phyloP scores from a whole-genome alignment of 352 stramenopile species.

The Globisporangium splendens region DNA sequence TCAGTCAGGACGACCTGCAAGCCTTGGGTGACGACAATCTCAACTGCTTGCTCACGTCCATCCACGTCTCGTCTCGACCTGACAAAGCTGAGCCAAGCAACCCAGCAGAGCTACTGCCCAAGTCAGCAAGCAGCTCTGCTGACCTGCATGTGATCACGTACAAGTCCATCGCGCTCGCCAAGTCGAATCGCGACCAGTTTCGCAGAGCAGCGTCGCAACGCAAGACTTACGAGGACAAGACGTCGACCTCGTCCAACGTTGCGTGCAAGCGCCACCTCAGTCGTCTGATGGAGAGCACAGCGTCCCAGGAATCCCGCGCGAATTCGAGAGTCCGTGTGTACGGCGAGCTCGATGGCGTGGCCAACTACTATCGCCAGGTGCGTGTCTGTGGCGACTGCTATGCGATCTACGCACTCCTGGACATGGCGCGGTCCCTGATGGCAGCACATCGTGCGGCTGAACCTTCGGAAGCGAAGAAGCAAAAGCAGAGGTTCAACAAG shows the following conservation, averaged over 20 bases:
- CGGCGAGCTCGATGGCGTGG: constrained; percentile 46
- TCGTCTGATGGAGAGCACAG: constrained; percentile 39
- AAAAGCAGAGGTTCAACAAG: constrained; percentile 20
- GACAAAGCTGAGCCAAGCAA: constrained; percentile 9
- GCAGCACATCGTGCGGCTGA: too few species aligned
- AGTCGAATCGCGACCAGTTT: constrained; percentile 44
- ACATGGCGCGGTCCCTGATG: constrained; percentile 31
- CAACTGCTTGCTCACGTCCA: constrained; percentile 29
- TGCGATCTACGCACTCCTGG: constrained; percentile 83
- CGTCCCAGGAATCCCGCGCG: constrained; percentile 49
- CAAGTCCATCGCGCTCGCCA: constrained; percentile 75
- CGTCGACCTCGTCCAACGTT: not conserved
- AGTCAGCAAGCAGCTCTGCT: constrained; percentile 1
- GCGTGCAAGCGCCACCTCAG: constrained; percentile 1
- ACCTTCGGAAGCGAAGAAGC: too few species aligned
- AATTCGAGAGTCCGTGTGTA: constrained; percentile 46
- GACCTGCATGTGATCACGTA: constrained; percentile 66
- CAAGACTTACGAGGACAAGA: not conserved
- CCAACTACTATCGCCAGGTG: constrained; percentile 83
- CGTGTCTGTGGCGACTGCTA: constrained; percentile 85
- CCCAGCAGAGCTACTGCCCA: not conserved
- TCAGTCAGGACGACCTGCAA: constrained; percentile 39
- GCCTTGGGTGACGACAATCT: constrained; percentile 36
- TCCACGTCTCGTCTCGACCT: constrained; percentile 29
- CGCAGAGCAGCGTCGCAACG: constrained; percentile 19